These are phyloP conservation scores for Xerocomus brunneocitrinus DNA, from an alignment of 768 basidiomycete genomes.

Conservation along the genomic window DNA sequence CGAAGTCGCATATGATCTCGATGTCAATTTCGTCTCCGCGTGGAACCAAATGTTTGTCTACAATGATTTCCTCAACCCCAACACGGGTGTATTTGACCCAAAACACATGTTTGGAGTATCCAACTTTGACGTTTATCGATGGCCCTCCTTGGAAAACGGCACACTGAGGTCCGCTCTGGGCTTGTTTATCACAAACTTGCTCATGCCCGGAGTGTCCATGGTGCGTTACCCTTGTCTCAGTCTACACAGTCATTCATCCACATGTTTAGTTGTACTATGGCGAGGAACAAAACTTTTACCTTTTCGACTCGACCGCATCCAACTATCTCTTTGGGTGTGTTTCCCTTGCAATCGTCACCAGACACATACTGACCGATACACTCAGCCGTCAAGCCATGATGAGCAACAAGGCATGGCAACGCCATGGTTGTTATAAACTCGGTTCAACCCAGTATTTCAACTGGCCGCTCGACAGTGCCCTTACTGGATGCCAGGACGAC, in stretches of 20 bases:
- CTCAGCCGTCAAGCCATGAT: constrained; percentile 89
- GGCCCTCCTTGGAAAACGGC: constrained; percentile 86
- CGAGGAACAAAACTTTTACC: constrained; percentile 88
- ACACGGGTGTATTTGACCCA: constrained; percentile 65
- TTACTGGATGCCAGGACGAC: constrained; percentile 82
- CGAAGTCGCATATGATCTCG: constrained; percentile 81
- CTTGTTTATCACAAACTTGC: constrained; percentile 70
- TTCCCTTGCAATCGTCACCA: neutral
- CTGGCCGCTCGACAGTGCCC: constrained; percentile 74
- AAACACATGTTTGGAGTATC: constrained; percentile 88
- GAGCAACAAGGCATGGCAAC: constrained; percentile 80
- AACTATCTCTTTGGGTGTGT: constrained; percentile 88
- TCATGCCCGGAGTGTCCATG: constrained; percentile 86
- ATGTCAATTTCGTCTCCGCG: constrained; percentile 77
- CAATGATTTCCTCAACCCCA: constrained; percentile 80
- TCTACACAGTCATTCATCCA: neutral
- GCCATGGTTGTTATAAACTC: constrained; percentile 87
- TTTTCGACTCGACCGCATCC: constrained; percentile 81
- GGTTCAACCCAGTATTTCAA: constrained; percentile 94
- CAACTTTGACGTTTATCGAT: constrained; percentile 93
- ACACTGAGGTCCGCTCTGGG: constrained; percentile 71
- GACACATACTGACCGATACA: neutral
- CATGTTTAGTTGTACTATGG: constrained; percentile 68
- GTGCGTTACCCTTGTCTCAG: constrained; percentile 34
- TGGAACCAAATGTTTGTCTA: constrained; percentile 91